Evolutionary conservation across 2,329 filamentous ascomycete species (phyloP), one percentile per base, ranked within the genome.

Genomic region (Diaporthe capsici): DNA sequence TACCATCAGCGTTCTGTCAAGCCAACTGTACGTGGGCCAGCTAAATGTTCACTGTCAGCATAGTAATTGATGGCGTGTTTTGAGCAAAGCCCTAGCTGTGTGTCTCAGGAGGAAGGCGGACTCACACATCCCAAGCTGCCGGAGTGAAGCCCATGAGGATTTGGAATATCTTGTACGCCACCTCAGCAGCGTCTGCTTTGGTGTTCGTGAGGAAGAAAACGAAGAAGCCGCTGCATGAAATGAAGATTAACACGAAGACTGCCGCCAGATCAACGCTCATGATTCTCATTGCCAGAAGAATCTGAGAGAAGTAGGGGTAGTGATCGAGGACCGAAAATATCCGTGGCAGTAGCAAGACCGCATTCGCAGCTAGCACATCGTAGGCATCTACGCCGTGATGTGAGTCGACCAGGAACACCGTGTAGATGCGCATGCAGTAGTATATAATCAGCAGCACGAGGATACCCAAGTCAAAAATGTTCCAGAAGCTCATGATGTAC

Each of bases 401-500:
- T 65, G 92, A 90, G 78, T 96, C 94, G 2, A 95, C 92, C 79
- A 98, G 88, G 76, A 98, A 92, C 71, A 98, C 93, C 28, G 95
- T 95, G 81, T 97, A 98, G 20, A 97, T 89, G 74, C 96, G 92
- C 86, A 98, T 92, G 80, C 94, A 94, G 83, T 98, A 98, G 86
- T 98, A 98, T 73, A 94, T 90, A 80, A 97, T 92, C 79, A 98
- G 91, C 76, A 98, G 87, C 34, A 98, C 86, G 71, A 98, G 86
- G 72, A 98, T 98, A 12, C 96, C 96, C 51, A 98, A 87, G 82
- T 98, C 96, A 83, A 98, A 98, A 51, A 96, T 92, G 83, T 98
- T 98, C 96, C 96, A 98, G 83, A 98, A 97, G 83, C 95, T 98
- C 92, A 98, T 96, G 81, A 98, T 95, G 85, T 98, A 98, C 42